Conservation (phyloP, 495 filamentous ascomycete species). For the Aspergillus avenaceus region DNA sequence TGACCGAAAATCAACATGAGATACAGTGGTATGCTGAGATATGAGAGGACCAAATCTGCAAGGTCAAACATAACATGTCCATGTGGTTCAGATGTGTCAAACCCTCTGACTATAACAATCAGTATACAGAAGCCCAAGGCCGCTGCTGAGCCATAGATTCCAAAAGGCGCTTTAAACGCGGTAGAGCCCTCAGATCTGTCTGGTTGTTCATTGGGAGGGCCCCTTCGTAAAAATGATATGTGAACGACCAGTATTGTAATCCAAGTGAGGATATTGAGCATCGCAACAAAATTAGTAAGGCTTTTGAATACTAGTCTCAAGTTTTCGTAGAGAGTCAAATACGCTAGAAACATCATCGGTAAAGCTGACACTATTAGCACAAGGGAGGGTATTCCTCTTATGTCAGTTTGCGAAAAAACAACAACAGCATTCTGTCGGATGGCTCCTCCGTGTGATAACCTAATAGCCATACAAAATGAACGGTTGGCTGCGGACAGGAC, state of each 20-base stretch:
- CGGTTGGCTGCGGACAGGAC: conserved; percentile 71
- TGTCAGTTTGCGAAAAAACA: conserved; percentile 63
- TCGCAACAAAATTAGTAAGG: conserved; percentile 74
- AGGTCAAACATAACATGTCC: conserved; percentile 45
- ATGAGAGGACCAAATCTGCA: conserved; percentile 69
- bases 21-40: conserved; percentile 75
- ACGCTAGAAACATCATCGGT: conserved; percentile 62
- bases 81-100: conserved; percentile 44
- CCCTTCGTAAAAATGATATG: conserved; percentile 69
- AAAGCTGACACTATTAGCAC: conserved; percentile 57
- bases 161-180: conserved; percentile 69
- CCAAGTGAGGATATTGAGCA: conserved; percentile 66
- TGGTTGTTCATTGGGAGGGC: too few relatives aligned
- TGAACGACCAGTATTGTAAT: conserved; percentile 76
- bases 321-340: conserved; percentile 63
- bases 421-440: conserved; percentile 64
- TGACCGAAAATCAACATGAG: conserved; percentile 64
- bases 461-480: conserved; percentile 57
- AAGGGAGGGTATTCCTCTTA: conserved; percentile 67
- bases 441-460: conserved; percentile 72
- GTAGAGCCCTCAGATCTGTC: conserved; percentile 67
- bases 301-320: conserved; percentile 66
- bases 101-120: conserved; percentile 70
- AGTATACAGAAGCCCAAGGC: conserved; percentile 63
- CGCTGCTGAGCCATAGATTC: conserved; percentile 59